A percentile compares a stretch with the other conserved stretches of the same genome.
These are phyloP conservation scores for Russula ochroleuca DNA, from an alignment of 768 basidiomycete species.

Conservation along the genomic window DNA sequence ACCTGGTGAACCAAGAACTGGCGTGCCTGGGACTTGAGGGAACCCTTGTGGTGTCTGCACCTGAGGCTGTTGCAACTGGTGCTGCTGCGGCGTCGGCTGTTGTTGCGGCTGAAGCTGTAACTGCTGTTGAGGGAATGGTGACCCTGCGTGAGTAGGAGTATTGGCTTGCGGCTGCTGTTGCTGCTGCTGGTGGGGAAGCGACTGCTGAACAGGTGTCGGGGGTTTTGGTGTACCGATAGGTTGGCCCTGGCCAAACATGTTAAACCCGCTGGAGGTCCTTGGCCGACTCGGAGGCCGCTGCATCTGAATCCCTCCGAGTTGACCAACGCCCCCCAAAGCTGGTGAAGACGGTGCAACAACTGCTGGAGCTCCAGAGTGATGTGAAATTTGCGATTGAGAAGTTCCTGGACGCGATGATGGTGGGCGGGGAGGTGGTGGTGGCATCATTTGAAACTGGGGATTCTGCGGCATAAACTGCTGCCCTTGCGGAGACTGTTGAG, in stretches of 20 bases:
- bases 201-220: conserved; percentile 31
- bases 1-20: conserved; percentile 20
- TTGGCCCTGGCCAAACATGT: conserved; percentile 26
- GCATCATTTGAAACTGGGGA: conserved; percentile 27
- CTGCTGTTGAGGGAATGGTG: conserved; percentile 24
- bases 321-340: conserved; percentile 15
- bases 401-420: conserved; percentile 28
- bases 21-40: conserved; percentile 19
- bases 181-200: conserved; percentile 33
- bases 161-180: conserved; percentile 31
- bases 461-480: conserved; percentile 24
- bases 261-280: conserved; percentile 29
- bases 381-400: conserved; percentile 26
- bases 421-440: conserved; percentile 27
- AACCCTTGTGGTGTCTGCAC: conserved; percentile 16
- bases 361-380: conserved; percentile 14
- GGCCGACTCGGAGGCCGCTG: conserved; percentile 34
- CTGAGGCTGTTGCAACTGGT: conserved; percentile 10
- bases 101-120: conserved; percentile 21
- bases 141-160: conserved; percentile 24
- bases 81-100: conserved; percentile 7
- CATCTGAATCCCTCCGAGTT: conserved; percentile 28
- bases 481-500: conserved; percentile 23
- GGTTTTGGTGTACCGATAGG: conserved; percentile 23
- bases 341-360: conserved; percentile 21